Evolutionary conservation across 495 filamentous ascomycete species (phyloP), one percentile per base, ranked within the genome.

Genomic region (Apodospora peruviana): DNA sequence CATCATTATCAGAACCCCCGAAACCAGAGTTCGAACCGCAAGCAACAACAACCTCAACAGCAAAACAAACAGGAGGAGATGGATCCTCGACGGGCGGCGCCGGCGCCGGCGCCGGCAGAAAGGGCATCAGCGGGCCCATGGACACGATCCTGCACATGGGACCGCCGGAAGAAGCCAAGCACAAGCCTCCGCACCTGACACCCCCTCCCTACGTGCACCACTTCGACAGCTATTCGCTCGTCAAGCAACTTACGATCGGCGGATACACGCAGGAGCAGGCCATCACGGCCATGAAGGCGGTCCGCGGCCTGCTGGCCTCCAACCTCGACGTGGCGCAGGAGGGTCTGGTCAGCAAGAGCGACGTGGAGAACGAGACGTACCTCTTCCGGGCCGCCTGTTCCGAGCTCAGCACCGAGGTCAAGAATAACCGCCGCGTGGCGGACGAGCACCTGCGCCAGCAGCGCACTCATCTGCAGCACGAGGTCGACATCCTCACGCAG

Each of bases 371-470:
- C 56, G 89, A 95, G 68, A 81, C 82, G 0, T 99, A 97, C 62
- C 76, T 97, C 27, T 99, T 99, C 72, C 80, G 87, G 34, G 91
- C 93, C 14, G 93, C 94, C 12, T 96, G 91, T 65, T 90, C 85
- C 12, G 93, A 99, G 70, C 81, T 99, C 17, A 81, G 83, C 51
- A 88, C 87, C 37, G 90, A 91, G 55, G 79, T 95, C 11, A 79
- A 80, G 50, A 78, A 80, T 50, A 74, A 70, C 51, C 65, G 76
- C 22, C 76, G 78, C 49, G 64, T 69, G 35, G 84, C 73, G 59
- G 84, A 80, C 53, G 86, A 82, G 74, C 84, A 79, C 44, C 80
- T 84, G 64, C 82, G 88, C 35, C 82, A 86, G 50, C 87, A 95
- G 55, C 75, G 91, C 40, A 86, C 85, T 10, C 83, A 90, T 40